phyloP scores from a whole-genome alignment of 306 rosid genomes.

The Castanea crenata region DNA sequence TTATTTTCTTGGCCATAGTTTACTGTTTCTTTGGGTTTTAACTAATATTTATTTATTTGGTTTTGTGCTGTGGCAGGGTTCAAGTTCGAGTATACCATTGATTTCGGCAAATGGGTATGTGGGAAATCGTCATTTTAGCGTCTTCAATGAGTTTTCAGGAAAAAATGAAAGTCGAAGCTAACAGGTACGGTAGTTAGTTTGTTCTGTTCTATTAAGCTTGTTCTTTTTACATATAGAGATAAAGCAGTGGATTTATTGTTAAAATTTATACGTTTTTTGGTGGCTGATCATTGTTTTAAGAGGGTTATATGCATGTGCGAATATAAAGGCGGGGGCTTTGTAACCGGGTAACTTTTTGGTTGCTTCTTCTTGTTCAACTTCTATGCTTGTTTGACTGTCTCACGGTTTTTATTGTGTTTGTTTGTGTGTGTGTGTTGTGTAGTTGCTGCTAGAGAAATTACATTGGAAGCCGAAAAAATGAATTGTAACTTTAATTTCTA shows the following conservation, averaged over 20 bases:
- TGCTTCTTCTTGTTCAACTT: constrained; percentile 1
- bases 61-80: constrained; percentile 29
- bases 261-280: not conserved
- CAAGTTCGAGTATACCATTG: constrained; percentile 40
- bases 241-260: not conserved
- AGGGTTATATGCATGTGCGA: not conserved
- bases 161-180: constrained; percentile 74
- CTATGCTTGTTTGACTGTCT: not conserved
- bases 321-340: not conserved
- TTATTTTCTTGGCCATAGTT: constrained; percentile 8
- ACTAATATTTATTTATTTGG: not conserved
- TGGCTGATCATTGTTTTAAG: not conserved
- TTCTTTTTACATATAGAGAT: not conserved
- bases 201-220: not conserved
- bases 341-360: not conserved
- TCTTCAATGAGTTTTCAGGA: constrained; percentile 78
- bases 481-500: not conserved
- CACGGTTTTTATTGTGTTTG: not conserved
- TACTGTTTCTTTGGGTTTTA: not conserved
- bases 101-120: constrained; percentile 34
- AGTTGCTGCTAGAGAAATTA: not conserved
- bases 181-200: constrained; percentile 39
- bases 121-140: constrained; percentile 52
- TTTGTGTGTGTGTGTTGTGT: not conserved
- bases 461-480: not conserved